These are phyloP conservation scores for Pneumocystis jirovecii DNA, from an alignment of 1,139 yeast genomes.

Conservation along the genomic window DNA sequence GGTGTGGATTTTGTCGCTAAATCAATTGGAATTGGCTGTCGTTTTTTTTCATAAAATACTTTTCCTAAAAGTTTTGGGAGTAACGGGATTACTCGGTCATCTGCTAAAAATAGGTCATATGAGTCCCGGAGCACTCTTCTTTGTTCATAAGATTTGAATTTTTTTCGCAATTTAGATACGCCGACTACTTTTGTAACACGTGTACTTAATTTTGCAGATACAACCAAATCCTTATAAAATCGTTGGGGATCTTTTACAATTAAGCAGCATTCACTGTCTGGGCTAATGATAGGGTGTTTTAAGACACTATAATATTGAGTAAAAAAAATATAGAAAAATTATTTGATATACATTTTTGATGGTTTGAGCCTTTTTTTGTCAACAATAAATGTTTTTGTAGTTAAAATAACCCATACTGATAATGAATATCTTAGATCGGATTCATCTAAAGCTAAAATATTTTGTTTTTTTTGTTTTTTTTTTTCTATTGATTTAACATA, in stretches of 20 bases:
- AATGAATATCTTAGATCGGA: conserved; percentile 23
- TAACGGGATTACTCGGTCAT: conserved; percentile 63
- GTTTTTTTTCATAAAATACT: conserved; percentile 47
- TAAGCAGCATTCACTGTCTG: conserved; percentile 41
- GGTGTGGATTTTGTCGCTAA: conserved; percentile 24
- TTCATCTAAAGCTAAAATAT: conserved; percentile 44
- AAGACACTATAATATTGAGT: conserved; percentile 21
- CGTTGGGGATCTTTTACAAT: conserved; percentile 58
- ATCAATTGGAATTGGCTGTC: conserved; percentile 60
- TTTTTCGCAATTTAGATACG: conserved; percentile 29
- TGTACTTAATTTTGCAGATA: conserved; percentile 28
- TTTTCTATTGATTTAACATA: not conserved
- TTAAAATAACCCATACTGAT: conserved; percentile 39
- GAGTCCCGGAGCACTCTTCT: conserved; percentile 26
- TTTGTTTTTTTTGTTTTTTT: conserved; percentile 15
- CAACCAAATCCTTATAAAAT: conserved; percentile 41
- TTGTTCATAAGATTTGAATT: conserved; percentile 32
- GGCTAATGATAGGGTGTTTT: conserved; percentile 35
- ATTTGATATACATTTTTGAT: conserved; percentile 31
- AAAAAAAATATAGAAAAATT: not conserved
- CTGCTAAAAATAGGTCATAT: conserved; percentile 61
- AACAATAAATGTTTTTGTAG: conserved; percentile 48
- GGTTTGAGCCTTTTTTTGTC: conserved; percentile 60
- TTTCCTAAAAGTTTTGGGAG: conserved; percentile 77
- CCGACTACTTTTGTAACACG: conserved; percentile 27